A percentile compares a stretch with the other conserved stretches of the same genome.
Evolutionary conservation across 2,329 filamentous ascomycete species (phyloP).

Genomic region (Rutstroemia sp.): DNA sequence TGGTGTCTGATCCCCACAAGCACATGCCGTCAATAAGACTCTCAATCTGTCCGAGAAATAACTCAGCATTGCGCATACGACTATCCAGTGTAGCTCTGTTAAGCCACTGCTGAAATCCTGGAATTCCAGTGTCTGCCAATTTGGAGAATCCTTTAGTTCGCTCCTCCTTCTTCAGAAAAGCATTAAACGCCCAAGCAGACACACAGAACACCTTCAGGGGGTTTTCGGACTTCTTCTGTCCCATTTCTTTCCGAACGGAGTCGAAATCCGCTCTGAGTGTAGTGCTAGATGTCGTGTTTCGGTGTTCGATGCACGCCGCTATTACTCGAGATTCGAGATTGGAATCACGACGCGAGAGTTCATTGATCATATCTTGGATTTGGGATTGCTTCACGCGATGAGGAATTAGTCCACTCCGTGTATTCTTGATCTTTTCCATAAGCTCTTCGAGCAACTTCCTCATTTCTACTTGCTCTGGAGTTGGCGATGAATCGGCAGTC

Average conservation of each 20-base stretch:
- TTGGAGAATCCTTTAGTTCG: constrained; percentile 10
- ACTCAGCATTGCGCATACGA: constrained; percentile 6
- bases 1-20: constrained; percentile 11
- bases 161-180: neutral
- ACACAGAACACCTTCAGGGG: constrained; percentile 14
- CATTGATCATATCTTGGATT: no score
- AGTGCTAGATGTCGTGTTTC: constrained; percentile 2
- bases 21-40: constrained; percentile 2
- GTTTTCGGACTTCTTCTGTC: neutral
- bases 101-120: constrained; percentile 11
- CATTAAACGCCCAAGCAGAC: constrained; percentile 7
- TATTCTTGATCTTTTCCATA: no score
- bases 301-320: constrained; percentile 11
- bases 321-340: neutral
- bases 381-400: no score
- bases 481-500: no score
- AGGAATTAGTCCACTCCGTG: no score
- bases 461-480: no score
- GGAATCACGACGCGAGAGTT: neutral
- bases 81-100: constrained; percentile 10
- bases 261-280: constrained; percentile 11
- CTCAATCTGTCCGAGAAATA: constrained; percentile 14
- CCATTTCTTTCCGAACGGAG: constrained; percentile 7
- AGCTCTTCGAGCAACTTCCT: no score
- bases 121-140: constrained; percentile 11